Evolutionary conservation across 306 rosid species (phyloP).

Genomic region (Rubus idaeus): DNA sequence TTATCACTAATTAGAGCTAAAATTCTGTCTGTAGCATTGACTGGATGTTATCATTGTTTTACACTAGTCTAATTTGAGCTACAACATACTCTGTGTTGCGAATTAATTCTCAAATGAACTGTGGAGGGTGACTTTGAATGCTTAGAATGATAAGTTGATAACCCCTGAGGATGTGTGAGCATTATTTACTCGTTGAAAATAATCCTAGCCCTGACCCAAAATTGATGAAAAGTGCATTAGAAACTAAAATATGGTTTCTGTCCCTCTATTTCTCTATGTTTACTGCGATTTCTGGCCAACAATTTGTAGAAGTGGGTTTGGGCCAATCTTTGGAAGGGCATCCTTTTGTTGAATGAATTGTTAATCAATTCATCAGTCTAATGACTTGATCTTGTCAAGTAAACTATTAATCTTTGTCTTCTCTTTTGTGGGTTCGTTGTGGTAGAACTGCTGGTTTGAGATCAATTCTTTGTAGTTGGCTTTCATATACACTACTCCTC

Average conservation of each 20-base stretch:
- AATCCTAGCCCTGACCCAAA: background rate
- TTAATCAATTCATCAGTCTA: background rate
- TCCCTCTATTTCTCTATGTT: background rate
- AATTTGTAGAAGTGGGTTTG: background rate
- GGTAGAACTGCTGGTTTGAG: background rate
- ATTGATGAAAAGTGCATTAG: background rate
- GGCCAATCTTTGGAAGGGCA: background rate
- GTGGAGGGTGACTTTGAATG: background rate
- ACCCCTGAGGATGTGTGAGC: background rate
- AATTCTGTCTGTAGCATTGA: background rate
- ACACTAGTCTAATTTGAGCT: background rate
- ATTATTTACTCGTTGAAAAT: too few species aligned
- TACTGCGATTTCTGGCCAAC: background rate
- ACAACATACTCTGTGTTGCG: background rate
- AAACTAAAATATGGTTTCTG: background rate
- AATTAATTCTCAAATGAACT: background rate
- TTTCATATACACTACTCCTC: background rate
- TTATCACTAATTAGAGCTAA: background rate
- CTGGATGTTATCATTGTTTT: background rate
- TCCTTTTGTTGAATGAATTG: background rate
- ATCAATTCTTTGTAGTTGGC: background rate
- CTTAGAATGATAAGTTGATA: background rate
- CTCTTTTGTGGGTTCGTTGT: background rate
- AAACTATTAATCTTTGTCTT: background rate
- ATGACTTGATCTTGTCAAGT: constrained; percentile 2